Base-by-base conservation (phyloP, 345 rosid species). In the Sonneratia alba region DNA sequence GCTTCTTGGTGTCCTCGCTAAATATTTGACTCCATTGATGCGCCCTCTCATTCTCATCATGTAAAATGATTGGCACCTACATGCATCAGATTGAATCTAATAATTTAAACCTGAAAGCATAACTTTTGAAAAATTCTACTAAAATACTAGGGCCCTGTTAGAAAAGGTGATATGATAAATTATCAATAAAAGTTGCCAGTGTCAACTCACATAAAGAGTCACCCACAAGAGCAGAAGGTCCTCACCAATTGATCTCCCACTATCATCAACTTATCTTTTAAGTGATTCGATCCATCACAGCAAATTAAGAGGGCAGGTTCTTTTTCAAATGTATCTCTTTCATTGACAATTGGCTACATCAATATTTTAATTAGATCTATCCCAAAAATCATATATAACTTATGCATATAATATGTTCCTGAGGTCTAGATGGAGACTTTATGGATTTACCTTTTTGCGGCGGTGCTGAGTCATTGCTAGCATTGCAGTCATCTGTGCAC, bases 401-500 rank as follows among this genome's bases (percentile, higher is more conserved):
- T 13, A 1, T n/a, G 6, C 13, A 2, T 6, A 7, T 4, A 34
- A 0, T 18, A 62, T 1, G 9, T 56, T 56, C 24, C 62, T 10
- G 11, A n/a, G 6, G 13, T 57, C 63, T 6, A 75, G 32, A 45
- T 13, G 65, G 48, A 48, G 5, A 24, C 18, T 74, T 68, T 27
- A n/a, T 14, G 2, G 37, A 65, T 36, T 71, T 80, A 94, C 99
- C 97, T 91, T 96, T 79, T 73, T 89, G 75, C 92, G 86, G 0
- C 98, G 96, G 78, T 95, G 99, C 82, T 95, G 96, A 45, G 90
- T 92, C 97, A 95, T 95, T 36, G 99, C 99, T 78, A 92, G 97
- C 98, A 92, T 89, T 5, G 98, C 99, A 4, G 99, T 95, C 98
- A 92, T 95, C 76, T 96, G 98, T 8, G 99, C 98, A 78, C 97